Evolutionary conservation across 2,329 filamentous ascomycete genomes (phyloP).

Genomic region (Penicillium sp.): DNA sequence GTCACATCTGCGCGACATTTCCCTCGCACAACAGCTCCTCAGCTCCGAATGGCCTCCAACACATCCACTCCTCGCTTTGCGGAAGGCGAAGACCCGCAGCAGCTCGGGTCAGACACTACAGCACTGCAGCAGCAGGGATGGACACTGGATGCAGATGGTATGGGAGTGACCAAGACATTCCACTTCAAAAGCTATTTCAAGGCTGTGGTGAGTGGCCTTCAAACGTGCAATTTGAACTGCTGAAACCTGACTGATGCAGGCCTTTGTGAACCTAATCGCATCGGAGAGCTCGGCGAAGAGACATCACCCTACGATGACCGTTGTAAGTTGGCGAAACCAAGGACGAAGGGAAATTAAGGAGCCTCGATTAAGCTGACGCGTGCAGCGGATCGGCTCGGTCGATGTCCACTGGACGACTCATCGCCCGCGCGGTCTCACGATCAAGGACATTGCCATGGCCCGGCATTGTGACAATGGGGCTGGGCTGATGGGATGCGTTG

Average conservation of each 20-base stretch:
- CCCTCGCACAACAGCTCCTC: background rate
- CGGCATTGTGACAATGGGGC: constrained; percentile 37
- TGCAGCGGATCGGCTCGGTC: constrained; percentile 35
- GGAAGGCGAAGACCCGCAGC: constrained; percentile 27
- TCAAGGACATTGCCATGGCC: constrained; percentile 37
- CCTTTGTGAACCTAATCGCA: constrained; percentile 37
- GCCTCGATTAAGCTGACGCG: constrained; percentile 5
- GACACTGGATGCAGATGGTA: constrained; percentile 32
- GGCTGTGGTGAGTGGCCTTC: constrained; percentile 28
- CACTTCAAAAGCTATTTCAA: constrained; percentile 40
- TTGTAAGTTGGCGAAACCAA: constrained; percentile 26
- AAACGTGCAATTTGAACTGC: background rate
- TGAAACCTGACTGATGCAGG: constrained; percentile 18
- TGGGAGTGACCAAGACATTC: constrained; percentile 37
- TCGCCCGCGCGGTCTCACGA: constrained; percentile 36
- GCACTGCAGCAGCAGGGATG: constrained; percentile 30
- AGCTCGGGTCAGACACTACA: constrained; percentile 23
- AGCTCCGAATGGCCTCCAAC: constrained; percentile 18
- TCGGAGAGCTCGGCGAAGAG: constrained; percentile 36
- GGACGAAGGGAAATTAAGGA: background rate
- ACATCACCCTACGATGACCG: constrained; percentile 39
- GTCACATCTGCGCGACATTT: background rate
- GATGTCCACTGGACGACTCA: constrained; percentile 42
- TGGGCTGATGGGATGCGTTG: constrained; percentile 31
- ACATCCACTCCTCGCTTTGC: constrained; percentile 26